A percentile compares a stretch with the other conserved stretches of the same genome.
Conservation (phyloP, 164 flowering plant genomes). For the Umbilicus rupestris region DNA sequence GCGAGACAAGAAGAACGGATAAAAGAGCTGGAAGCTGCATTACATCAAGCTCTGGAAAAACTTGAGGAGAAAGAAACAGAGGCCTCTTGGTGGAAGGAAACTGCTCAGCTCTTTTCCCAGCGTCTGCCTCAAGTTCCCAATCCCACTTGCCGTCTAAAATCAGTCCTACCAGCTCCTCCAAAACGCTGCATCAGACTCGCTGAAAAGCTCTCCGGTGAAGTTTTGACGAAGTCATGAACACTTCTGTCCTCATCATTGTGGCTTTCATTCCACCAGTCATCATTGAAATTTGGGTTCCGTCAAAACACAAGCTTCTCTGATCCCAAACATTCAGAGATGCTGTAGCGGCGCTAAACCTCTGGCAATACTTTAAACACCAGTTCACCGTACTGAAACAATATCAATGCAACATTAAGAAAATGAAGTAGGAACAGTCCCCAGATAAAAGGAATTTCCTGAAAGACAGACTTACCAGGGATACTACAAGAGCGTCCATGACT, state of each 20-base stretch:
- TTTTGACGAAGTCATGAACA: background rate
- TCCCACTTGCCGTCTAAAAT: background rate
- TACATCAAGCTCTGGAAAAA: slow-evolving; percentile 28
- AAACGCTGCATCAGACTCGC: background rate
- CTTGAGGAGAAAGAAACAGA: slow-evolving; percentile 56
- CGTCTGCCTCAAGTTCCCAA: slow-evolving; percentile 11
- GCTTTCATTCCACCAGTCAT: too few species aligned
- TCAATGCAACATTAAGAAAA: background rate
- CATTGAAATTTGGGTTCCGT: background rate
- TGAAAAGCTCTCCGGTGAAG: background rate
- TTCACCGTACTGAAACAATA: background rate
- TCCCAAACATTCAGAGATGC: background rate
- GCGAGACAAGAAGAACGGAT: slow-evolving; percentile 53
- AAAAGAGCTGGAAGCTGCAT: slow-evolving; percentile 51
- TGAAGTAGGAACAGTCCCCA: background rate
- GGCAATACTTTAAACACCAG: background rate
- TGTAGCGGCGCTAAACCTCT: background rate
- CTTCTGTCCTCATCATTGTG: too few species aligned
- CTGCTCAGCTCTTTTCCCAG: slow-evolving; percentile 32
- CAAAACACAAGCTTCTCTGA: background rate
- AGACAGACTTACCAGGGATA: slow-evolving; percentile 44
- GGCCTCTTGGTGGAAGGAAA: slow-evolving; percentile 69
- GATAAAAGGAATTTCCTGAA: background rate
- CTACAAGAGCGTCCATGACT: slow-evolving; percentile 68
- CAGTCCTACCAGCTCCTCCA: background rate